Conservation (phyloP, 352 stramenopile genomes). For the Pythium pyrilobum region DNA sequence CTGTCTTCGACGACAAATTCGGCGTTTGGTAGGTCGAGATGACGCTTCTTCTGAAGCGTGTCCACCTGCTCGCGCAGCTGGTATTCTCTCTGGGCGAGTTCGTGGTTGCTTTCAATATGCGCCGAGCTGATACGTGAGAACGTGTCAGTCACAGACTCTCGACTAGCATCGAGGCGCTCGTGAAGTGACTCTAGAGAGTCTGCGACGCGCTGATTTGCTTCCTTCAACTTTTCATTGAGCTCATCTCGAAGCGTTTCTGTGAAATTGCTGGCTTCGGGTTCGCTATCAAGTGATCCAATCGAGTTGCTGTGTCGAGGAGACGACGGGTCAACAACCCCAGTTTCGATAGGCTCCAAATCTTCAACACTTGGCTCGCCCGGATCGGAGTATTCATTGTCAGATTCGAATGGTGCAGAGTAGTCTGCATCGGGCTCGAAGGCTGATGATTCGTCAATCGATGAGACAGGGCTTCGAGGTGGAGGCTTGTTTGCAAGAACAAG, state of each 20-base stretch:
- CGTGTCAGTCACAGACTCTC: slow-evolving; percentile 12
- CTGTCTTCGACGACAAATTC: slow-evolving; percentile 11
- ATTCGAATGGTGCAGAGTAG: no score
- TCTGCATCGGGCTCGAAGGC: no score
- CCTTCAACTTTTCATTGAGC: not conserved
- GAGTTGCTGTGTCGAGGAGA: not conserved
- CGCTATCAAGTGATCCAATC: no score
- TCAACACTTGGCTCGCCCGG: no score
- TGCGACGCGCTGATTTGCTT: not conserved
- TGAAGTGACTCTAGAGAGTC: slow-evolving; percentile 19
- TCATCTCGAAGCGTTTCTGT: not conserved
- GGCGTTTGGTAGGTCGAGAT: slow-evolving; percentile 16
- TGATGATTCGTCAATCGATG: not conserved
- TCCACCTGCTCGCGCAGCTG: slow-evolving; percentile 12
- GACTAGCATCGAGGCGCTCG: slow-evolving; percentile 10
- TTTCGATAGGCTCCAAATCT: not conserved
- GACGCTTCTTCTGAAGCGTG: slow-evolving; percentile 20
- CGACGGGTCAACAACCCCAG: not conserved
- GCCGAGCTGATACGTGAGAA: slow-evolving; percentile 21
- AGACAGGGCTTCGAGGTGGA: slow-evolving; percentile 2
- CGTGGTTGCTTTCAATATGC: slow-evolving; percentile 17
- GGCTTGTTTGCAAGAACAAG: slow-evolving; percentile 1
- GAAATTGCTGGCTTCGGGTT: no score
- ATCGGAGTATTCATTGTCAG: no score
- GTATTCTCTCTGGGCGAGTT: slow-evolving; percentile 18